Evolutionary conservation across 805 yeast genomes (phyloP).

Genomic region (Spathaspora girioi): DNA sequence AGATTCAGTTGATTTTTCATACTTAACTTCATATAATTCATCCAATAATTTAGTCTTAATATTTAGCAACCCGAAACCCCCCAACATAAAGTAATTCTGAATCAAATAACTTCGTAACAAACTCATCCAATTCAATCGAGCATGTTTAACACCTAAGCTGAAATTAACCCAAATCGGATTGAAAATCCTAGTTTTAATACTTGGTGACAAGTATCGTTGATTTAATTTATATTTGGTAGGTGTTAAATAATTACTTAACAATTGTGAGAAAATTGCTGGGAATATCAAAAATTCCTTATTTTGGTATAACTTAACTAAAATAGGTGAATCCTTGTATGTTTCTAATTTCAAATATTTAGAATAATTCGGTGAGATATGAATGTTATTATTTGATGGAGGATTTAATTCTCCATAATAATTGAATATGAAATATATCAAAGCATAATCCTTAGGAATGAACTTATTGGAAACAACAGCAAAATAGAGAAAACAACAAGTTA

Average conservation of each 20-base stretch:
- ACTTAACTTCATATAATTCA: conserved; percentile 20
- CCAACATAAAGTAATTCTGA: conserved; percentile 21
- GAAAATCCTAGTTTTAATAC: conserved; percentile 26
- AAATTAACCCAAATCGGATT: conserved; percentile 42
- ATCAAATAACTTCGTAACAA: conserved; percentile 20
- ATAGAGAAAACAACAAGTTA: conserved; percentile 21
- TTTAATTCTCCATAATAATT: conserved; percentile 27
- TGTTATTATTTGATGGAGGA: conserved; percentile 29
- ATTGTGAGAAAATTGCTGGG: conserved; percentile 36
- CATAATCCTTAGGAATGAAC: conserved; percentile 35
- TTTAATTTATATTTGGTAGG: conserved; percentile 34
- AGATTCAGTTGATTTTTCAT: conserved; percentile 9
- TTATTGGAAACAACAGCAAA: conserved; percentile 22
- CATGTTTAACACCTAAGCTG: conserved; percentile 22
- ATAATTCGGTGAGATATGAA: conserved; percentile 24
- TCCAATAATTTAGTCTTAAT: conserved; percentile 20
- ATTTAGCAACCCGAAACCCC: conserved; percentile 14
- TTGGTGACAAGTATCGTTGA: conserved; percentile 31
- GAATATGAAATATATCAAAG: conserved; percentile 29
- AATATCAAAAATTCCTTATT: conserved; percentile 31
- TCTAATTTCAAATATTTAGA: conserved; percentile 23
- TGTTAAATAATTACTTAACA: conserved; percentile 38
- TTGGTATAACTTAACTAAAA: conserved; percentile 19
- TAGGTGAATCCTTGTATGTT: conserved; percentile 14
- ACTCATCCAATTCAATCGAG: conserved; percentile 26